phyloP scores from a whole-genome alignment of 345 rosid genomes.

The Salix koriyanagi region DNA sequence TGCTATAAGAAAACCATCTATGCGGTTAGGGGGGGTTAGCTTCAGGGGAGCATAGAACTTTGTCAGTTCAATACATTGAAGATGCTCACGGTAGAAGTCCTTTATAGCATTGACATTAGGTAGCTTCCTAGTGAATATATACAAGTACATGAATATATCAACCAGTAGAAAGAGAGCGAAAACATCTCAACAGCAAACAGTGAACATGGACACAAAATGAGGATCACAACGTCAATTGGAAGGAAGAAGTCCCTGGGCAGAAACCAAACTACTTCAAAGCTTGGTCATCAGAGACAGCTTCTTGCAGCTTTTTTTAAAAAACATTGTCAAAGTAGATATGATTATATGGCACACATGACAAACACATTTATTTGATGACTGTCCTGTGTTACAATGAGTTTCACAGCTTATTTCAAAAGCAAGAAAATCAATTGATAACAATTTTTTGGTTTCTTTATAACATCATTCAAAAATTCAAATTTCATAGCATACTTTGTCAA shows the following conservation, averaged over 20 bases:
- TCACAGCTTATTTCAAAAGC: not conserved
- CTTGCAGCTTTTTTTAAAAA: not conserved
- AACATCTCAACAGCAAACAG: not conserved
- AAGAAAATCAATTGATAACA: not conserved
- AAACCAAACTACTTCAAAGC: not conserved
- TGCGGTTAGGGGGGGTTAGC: not conserved
- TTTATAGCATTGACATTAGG: not conserved
- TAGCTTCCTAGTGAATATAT: not conserved
- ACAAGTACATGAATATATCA: not conserved
- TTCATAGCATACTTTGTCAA: slow-evolving; percentile 20
- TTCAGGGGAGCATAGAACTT: not conserved
- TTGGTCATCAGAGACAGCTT: not conserved
- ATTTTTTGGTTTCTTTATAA: not conserved
- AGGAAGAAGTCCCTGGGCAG: not conserved
- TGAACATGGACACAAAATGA: not conserved
- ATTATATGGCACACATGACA: not conserved
- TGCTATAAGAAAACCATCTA: not conserved
- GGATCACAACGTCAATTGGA: not conserved
- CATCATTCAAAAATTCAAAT: not conserved
- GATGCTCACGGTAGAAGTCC: not conserved
- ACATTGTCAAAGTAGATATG: not conserved
- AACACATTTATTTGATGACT: not conserved
- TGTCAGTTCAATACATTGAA: not conserved
- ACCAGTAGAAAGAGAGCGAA: not conserved
- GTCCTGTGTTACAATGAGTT: not conserved